A percentile compares a stretch with the other conserved stretches of the same genome.
phyloP scores from a whole-genome alignment of 768 basidiomycete species.

The Ephemerocybe angulata region DNA sequence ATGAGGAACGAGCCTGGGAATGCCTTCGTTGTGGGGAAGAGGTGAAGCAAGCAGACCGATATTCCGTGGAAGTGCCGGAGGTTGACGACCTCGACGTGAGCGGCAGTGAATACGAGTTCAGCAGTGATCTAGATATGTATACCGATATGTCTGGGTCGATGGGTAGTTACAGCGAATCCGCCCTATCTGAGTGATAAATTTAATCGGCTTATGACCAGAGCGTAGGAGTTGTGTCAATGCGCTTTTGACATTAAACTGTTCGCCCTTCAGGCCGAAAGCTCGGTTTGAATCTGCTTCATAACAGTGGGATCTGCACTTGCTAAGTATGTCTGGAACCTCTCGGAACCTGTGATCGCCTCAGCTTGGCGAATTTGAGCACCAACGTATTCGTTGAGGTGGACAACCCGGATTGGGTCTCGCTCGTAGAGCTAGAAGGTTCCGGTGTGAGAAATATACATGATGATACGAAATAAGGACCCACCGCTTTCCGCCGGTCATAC shows the following conservation, averaged over 20 bases:
- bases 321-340: conserved; percentile 61
- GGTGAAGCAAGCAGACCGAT: conserved; percentile 64
- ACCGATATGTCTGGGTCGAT: conserved; percentile 58
- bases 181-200: conserved; percentile 34
- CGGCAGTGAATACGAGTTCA: conserved; percentile 60
- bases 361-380: conserved; percentile 58
- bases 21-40: conserved; percentile 76
- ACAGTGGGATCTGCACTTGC: conserved; percentile 67
- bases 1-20: conserved; percentile 62
- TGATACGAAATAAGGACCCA: conserved; percentile 29
- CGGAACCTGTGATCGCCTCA: conserved; percentile 53
- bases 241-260: too few relatives aligned
- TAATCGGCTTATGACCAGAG: too few relatives aligned
- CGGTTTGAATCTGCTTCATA: conserved; percentile 65
- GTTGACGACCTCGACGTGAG: conserved; percentile 29
- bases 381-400: conserved; percentile 60
- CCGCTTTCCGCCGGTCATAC: conserved; percentile 69
- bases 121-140: conserved; percentile 46
- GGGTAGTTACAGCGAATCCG: conserved; percentile 49
- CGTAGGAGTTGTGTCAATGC: too few relatives aligned
- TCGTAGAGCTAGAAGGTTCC: conserved; percentile 53
- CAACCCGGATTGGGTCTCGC: conserved; percentile 66
- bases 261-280: conserved; percentile 31
- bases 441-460: conserved; percentile 6
- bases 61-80: conserved; percentile 40